Evolutionary conservation across 257 asterid species (phyloP).

Genomic region (Solanum virginianum): DNA sequence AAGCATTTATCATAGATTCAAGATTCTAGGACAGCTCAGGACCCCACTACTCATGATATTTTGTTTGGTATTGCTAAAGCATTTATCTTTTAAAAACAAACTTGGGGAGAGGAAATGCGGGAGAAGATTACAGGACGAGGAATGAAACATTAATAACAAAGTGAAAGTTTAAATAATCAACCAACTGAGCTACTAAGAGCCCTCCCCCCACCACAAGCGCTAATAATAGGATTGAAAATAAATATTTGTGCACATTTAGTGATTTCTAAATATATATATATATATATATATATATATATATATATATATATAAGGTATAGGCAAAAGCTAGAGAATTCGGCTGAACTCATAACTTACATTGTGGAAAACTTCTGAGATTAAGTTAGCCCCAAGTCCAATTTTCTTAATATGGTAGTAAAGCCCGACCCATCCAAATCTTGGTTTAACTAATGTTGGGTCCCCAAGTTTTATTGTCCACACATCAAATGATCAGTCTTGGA

Average conservation of each 20-base stretch:
- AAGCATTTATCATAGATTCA: neutral
- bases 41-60: neutral
- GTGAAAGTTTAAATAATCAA: neutral
- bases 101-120: neutral
- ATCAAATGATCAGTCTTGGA: neutral
- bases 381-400: neutral
- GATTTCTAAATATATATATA: neutral
- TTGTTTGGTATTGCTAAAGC: neutral
- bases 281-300: neutral
- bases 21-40: neutral
- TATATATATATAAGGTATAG: neutral
- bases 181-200: neutral
- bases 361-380: neutral
- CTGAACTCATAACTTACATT: neutral
- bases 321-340: neutral
- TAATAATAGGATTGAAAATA: neutral
- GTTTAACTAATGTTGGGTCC: neutral
- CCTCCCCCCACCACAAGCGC: neutral
- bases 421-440: neutral
- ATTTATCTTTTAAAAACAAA: neutral
- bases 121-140: neutral
- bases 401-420: neutral
- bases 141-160: neutral
- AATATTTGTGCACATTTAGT: neutral
- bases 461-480: neutral